A percentile compares a stretch with the other conserved stretches of the same genome.
These are phyloP conservation scores for Phytophthora cactorum DNA, from an alignment of 352 stramenopile genomes.

Conservation along the genomic window DNA sequence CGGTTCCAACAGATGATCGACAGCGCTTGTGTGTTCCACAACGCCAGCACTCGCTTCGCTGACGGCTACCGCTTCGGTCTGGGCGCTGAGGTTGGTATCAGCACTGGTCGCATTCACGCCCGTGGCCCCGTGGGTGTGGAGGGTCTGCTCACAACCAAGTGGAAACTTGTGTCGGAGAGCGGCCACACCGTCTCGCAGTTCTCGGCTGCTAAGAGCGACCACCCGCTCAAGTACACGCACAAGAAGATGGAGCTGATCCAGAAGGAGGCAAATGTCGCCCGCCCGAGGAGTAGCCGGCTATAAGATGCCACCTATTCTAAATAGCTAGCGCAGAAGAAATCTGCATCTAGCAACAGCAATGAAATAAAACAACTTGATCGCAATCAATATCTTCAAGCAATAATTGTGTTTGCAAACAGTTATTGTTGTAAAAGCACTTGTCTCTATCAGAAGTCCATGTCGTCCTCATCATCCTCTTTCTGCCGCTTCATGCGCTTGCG, in stretches of 20 bases:
- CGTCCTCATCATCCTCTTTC: constrained; percentile 52
- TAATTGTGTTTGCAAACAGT: constrained; percentile 4
- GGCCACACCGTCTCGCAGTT: constrained; percentile 88
- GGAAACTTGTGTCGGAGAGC: constrained; percentile 91
- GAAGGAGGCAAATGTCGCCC: constrained; percentile 61
- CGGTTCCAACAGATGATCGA: constrained; percentile 90
- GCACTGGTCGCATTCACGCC: constrained; percentile 96
- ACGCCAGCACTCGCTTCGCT: constrained; percentile 95
- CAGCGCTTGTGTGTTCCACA: constrained; percentile 98
- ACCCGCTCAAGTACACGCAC: constrained; percentile 78
- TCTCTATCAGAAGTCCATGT: constrained; percentile 48
- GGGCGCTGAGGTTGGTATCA: constrained; percentile 98
- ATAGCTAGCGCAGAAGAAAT: constrained; percentile 6
- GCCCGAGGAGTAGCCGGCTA: constrained; percentile 72
- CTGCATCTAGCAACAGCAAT: constrained; percentile 4
- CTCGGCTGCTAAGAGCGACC: constrained; percentile 36
- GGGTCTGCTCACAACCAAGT: constrained; percentile 98
- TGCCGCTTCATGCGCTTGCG: constrained; percentile 67
- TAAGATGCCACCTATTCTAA: constrained; percentile 38
- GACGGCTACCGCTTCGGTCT: constrained; percentile 98
- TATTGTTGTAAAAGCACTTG: constrained; percentile 3
- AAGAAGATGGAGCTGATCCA: constrained; percentile 78
- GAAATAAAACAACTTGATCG: constrained; percentile 24
- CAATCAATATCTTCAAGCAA: constrained; percentile 2
- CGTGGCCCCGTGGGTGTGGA: constrained; percentile 97